Evolutionary conservation across 2,329 filamentous ascomycete genomes (phyloP), one percentile per base, ranked within the genome.

Genomic region (Apiospora aurea): DNA sequence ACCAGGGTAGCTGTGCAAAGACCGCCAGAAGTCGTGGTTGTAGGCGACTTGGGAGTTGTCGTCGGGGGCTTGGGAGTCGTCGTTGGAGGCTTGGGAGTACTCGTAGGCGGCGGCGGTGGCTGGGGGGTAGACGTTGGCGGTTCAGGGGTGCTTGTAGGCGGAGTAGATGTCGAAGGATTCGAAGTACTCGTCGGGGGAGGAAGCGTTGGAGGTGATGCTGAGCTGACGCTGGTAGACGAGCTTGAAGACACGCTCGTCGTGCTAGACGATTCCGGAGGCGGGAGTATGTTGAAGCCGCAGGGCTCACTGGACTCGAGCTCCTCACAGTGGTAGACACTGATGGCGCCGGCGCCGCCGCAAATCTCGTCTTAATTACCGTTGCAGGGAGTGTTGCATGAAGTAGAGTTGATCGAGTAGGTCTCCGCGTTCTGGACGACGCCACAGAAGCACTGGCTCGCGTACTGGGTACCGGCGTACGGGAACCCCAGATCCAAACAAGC

Each of bases 381-480:
- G 41, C 66, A 68, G 21, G 43, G 13, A 16, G 18, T 68, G 13
- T 8, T 3, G 66, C 66, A 68, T 3, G 18, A n/a, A 7, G 1
- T 10, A 10, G 46, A n/a, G 43, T 21, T n/a, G 2, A 29, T 47
- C 41, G 18, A 7, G 21, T 18, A 11, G 41, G 66, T 46, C 13
- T 21, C 13, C 0, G n/a, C 13, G n/a, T 5, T 18, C 66, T 18
- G 26, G 41, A 29, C 14, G 6, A 68, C 66, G n/a, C 66, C 44
- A n/a, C 66, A 68, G 43, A 29, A 68, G 66, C 66, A 68, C 18
- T 68, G 41, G 66, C n/a, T 41, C 24, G 41, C 26, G 13, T 29
- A 68, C 44, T 68, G 41, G 13, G 66, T 68, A 18, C 66, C 66
- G 4, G 66, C 66, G 66, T 46, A 44, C n/a, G 66, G n/a, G n/a